phyloP scores from a whole-genome alignment of 495 filamentous ascomycete genomes.

The Aspergillus indologenus region DNA sequence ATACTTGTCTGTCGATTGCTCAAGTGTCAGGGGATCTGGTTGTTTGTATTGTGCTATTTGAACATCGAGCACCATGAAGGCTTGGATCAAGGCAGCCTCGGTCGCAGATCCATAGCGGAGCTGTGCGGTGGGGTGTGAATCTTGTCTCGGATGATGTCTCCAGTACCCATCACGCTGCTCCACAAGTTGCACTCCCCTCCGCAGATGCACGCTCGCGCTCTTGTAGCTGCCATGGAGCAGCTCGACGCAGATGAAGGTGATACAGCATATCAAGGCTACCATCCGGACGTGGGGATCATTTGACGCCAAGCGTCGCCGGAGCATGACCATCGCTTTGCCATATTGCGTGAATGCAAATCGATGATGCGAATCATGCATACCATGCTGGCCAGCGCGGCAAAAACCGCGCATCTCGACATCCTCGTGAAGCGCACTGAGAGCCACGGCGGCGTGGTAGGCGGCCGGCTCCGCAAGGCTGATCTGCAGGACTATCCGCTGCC shows the following conservation, averaged over 20 bases:
- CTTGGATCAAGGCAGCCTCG: background rate
- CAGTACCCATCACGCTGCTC: background rate
- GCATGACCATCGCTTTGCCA: background rate
- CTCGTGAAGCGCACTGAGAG: constrained; percentile 35
- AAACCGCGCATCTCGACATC: background rate
- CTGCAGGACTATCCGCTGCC: constrained; percentile 47
- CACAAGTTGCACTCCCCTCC: constrained; percentile 5
- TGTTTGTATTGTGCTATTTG: background rate
- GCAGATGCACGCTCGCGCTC: constrained; percentile 18
- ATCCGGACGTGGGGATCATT: constrained; percentile 20
- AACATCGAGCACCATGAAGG: background rate
- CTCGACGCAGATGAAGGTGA: constrained; percentile 22
- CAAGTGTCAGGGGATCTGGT: background rate
- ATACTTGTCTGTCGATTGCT: background rate
- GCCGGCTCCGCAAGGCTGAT: constrained; percentile 44
- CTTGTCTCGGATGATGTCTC: background rate
- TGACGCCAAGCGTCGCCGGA: constrained; percentile 16
- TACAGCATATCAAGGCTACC: constrained; percentile 20
- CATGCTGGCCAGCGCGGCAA: background rate
- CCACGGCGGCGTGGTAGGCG: constrained; percentile 52
- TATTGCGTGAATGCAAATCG: constrained; percentile 2
- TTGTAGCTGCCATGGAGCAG: constrained; percentile 21
- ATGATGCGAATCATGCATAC: background rate
- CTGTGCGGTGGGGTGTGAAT: background rate
- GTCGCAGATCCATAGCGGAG: no score